Evolutionary conservation across 169 alveolate genomes (phyloP), one percentile per base, ranked within the genome.

Genomic region (Plasmodium sp.): DNA sequence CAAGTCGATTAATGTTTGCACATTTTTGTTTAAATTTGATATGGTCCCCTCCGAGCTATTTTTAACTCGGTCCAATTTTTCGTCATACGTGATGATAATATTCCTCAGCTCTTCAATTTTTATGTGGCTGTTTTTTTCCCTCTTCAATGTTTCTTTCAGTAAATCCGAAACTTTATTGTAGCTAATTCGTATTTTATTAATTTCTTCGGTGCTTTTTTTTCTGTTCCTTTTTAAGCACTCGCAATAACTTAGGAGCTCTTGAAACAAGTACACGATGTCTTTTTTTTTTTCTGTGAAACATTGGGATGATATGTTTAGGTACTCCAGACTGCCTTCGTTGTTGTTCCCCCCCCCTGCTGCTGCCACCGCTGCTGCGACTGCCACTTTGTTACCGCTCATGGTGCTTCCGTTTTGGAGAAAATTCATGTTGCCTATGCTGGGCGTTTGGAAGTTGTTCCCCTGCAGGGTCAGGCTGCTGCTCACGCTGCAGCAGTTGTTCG

Each of bases 41-140:
- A 88, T 88, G 1, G 94, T 88, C n/a, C 94, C 94, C 58, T 88
- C 94, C 10, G 94, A 88, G 33, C 88, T 79, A 41, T 88, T 88
- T 88, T 88, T 88, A 14, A 88, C 88, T 88, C 72, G 39, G 27
- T 88, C 88, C 41, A 88, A 88, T 62, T 88, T 88, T 33, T 88
- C 83, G 71, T 88, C 84, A 88, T 88, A 88, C 10, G 67, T 79
- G 62, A 56, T 79, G 80, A 88, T 88, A 27, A 88, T 88, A 80
- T 88, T 77, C 72, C 94, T 77, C 62, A 88, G 81, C 51, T 88
- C 94, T 41, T 88, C 94, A 12, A 88, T 88, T 88, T 88, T 88
- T 34, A 88, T 88, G 81, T 88, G 88, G 71, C 90, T 88, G 48
- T 88, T 88, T 34, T 88, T 79, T 88, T 88, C 94, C 51, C 94